These are phyloP conservation scores for Mimosa pudica DNA, from an alignment of 306 rosid genomes.

Conservation along the genomic window DNA sequence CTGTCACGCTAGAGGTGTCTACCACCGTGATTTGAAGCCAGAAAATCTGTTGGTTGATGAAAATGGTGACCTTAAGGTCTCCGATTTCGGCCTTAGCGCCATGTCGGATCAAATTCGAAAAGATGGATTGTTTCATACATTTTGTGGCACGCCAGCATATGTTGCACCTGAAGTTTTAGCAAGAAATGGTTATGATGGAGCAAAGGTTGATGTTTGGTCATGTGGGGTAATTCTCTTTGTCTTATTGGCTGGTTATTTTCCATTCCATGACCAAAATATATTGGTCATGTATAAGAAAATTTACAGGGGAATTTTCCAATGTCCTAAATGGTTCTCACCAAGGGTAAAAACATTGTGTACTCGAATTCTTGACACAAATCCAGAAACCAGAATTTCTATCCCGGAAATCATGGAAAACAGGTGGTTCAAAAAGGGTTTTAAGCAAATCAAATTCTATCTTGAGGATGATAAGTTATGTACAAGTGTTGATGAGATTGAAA, in stretches of 20 bases:
- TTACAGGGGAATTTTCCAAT: conserved; percentile 51
- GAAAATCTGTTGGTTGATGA: conserved; percentile 60
- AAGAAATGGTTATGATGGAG: conserved; percentile 53
- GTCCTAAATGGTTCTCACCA: conserved; percentile 61
- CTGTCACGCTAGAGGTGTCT: conserved; percentile 63
- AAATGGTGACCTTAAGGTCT: conserved; percentile 60
- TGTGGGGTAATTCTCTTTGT: conserved; percentile 60
- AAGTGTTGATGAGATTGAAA: conserved; percentile 34
- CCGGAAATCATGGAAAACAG: conserved; percentile 50
- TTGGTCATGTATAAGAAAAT: conserved; percentile 61
- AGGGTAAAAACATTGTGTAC: conserved; percentile 32
- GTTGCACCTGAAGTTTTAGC: conserved; percentile 65
- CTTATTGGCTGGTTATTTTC: conserved; percentile 56
- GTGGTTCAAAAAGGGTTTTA: conserved; percentile 58
- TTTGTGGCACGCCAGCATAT: conserved; percentile 71
- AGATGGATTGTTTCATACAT: conserved; percentile 65
- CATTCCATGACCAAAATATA: conserved; percentile 47
- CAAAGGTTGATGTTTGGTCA: conserved; percentile 64
- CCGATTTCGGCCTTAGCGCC: conserved; percentile 64
- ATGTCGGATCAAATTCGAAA: conserved; percentile 58
- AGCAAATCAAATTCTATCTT: conserved; percentile 49
- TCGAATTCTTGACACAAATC: conserved; percentile 53
- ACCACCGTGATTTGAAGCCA: conserved; percentile 61
- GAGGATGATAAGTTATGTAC: conserved; percentile 53
- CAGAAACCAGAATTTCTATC: conserved; percentile 48